phyloP scores from a whole-genome alignment of 2,329 filamentous ascomycete genomes.

The Anisogramma anomala region DNA sequence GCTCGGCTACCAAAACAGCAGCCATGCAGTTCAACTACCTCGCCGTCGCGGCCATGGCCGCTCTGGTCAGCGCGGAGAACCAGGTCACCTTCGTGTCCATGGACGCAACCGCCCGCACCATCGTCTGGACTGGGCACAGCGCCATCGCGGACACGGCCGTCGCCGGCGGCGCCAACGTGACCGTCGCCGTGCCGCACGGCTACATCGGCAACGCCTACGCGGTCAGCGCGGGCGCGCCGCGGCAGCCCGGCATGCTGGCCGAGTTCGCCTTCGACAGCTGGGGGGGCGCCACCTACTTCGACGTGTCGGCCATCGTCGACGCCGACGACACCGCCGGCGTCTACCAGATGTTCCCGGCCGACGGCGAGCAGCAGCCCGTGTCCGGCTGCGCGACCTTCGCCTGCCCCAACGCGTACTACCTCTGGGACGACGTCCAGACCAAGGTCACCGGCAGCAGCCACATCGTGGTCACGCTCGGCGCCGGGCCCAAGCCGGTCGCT shows the following conservation, averaged over 20 bases:
- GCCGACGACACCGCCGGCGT: constrained; percentile 28
- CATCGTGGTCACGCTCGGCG: constrained; percentile 40
- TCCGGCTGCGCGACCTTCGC: constrained; percentile 31
- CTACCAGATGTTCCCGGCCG: constrained; percentile 27
- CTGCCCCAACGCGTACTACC: constrained; percentile 40
- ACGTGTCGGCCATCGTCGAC: constrained; percentile 35
- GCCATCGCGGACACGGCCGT: constrained; percentile 32
- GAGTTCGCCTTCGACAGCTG: constrained; percentile 27
- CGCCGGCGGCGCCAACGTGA: constrained; percentile 26
- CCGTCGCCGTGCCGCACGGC: constrained; percentile 18
- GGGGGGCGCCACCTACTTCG: constrained; percentile 28
- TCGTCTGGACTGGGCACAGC: constrained; percentile 38
- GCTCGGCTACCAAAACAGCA: constrained; percentile 21
- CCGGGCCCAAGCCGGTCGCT: too few relatives aligned
- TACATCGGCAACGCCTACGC: constrained; percentile 27
- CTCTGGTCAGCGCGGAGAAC: constrained; percentile 33
- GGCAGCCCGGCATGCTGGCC: constrained; percentile 28
- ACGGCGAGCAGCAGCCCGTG: constrained; percentile 18
- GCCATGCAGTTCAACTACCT: constrained; percentile 44
- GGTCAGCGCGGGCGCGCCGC: constrained; percentile 21
- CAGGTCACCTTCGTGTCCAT: constrained; percentile 48
- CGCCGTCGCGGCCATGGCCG: constrained; percentile 29
- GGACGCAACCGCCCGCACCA: constrained; percentile 36
- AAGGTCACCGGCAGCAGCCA: constrained; percentile 36
- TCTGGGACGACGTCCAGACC: constrained; percentile 43